Conservation (phyloP, 176 grass and related monocot species). For the Hordeum marinum region DNA sequence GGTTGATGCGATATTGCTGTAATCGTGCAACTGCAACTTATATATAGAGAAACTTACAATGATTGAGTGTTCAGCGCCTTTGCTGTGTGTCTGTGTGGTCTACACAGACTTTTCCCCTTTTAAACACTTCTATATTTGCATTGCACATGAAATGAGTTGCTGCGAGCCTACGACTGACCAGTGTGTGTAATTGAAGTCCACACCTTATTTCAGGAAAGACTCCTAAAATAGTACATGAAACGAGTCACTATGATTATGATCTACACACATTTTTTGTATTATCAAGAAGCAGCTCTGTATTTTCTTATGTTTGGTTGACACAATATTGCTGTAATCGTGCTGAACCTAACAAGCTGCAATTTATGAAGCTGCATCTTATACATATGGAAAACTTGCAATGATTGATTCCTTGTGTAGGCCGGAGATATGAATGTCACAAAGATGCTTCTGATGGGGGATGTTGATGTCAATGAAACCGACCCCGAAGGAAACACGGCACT, state of each 20-base stretch:
- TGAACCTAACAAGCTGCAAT: not conserved
- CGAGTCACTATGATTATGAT: not conserved
- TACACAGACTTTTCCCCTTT: not conserved
- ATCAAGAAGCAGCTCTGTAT: not conserved
- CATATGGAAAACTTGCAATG: not conserved
- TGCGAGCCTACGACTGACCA: not conserved
- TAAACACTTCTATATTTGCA: not conserved
- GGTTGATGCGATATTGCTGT: not conserved
- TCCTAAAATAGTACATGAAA: not conserved
- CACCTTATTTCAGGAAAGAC: not conserved
- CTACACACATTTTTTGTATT: not conserved
- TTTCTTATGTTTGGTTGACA: not conserved
- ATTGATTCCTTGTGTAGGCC: conserved; percentile 22
- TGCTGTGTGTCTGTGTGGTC: not conserved
- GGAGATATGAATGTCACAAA: conserved; percentile 49
- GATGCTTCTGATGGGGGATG: conserved; percentile 51
- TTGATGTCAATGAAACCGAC: conserved; percentile 50
- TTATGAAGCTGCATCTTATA: not conserved
- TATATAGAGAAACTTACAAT: not conserved
- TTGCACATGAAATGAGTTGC: conserved; percentile 6
- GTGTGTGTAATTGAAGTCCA: not conserved
- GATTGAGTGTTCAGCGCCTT: not conserved
- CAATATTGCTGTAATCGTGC: not conserved
- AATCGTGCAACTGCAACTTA: not conserved
- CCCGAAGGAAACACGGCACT: conserved; percentile 54